Base-by-base conservation (phyloP, 2,329 filamentous ascomycete genomes). In the Lizonia empirigonia region DNA sequence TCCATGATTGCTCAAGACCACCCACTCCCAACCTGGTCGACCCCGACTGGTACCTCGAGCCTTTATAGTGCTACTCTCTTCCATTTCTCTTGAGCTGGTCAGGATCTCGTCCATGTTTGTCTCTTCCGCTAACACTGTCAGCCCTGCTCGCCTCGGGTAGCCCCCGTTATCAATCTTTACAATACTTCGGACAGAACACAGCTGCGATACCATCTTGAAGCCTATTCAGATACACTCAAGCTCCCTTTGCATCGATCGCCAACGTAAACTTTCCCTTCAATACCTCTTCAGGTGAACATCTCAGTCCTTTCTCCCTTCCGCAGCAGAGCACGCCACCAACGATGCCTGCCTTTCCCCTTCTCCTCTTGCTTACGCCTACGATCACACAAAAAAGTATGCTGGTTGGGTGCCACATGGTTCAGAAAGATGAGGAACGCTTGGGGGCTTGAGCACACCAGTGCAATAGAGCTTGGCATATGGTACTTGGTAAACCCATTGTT, bases 341-440 rank as follows among this genome's bases (percentile, higher is more conserved):
- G 7, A n/a, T 7, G 12, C 4, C 29, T 16, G 23, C 7, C 32
- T 5, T 18, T 7, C 18, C 20, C 15, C 20, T 7, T 24, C 15
- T 24, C 5, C 12, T 20, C 38, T 34, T 15, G 9, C 15, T 8
- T 37, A 13, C 18, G 16, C 23, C 16, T 22, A 16, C 16, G 20
- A 15, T 19, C 5, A 36, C 19, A 49, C 15, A 38, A 22, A 33
- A 26, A 7, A 39, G 34, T 23, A 44, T 19, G 27, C 29, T 50
- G 47, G 40, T 16, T 50, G 40, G 34, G 5, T 50, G 29, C 45
- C 47, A 24, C 40, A 45, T 29, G 47, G 35, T 45, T 50, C 35
- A 45, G 40, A 44, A 50, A 40, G 47, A 50, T 32, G 40, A 45
- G 40, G 47, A 45, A 24, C 29, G 47, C 41, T 41, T 45, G 18